Base-by-base conservation (phyloP, 768 basidiomycete species). In the Auriculariales sp. region DNA sequence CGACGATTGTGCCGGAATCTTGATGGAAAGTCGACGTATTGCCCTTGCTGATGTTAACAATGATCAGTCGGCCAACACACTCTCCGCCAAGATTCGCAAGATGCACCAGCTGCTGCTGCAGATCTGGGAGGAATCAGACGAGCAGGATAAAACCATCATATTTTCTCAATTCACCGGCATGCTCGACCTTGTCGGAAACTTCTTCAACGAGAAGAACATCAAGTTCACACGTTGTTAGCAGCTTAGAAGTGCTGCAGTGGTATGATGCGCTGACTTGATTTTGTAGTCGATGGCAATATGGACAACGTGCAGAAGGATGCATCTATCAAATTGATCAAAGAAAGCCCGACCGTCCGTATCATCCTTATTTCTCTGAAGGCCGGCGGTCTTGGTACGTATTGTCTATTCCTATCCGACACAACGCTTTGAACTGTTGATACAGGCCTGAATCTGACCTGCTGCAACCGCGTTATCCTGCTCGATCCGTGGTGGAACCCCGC, bases 341-440 rank as follows among this genome's bases (percentile, higher is more conserved):
- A 55, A 15, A 77, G 74, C 60, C 62, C 64, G 27, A 68, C 57
- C 14, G 78, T 72, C 10, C 74, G 74, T 28, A 80, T 94, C 35
- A 95, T 98, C 53, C 66, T 99, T 54, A 92, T 98, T 54, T 95
- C 91, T 0, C 93, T 97, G 76, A 95, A 93, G 63, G 91, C 92
- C 27, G 92, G 92, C 3, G 86, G 86, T 58, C 89, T 85, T n/a
- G 89, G 89, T 86, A 24, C 49, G 52, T 49, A 25, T 49, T n/a
- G n/a, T n/a, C 22, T 17, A 2, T 46, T 30, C 46, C 45, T 32
- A 31, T 50, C 30, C 24, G 29, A n/a, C 49, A 15, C 6, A 24
- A 6, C 3, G 31, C 14, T 7, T 30, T 24, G 22, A 32, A 14
- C 36, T 30, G 19, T 4, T 52, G 6, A 10, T 51, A 19, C 55